Conservation (phyloP, 2,329 filamentous ascomycete genomes). For the Xylaria sp. region DNA sequence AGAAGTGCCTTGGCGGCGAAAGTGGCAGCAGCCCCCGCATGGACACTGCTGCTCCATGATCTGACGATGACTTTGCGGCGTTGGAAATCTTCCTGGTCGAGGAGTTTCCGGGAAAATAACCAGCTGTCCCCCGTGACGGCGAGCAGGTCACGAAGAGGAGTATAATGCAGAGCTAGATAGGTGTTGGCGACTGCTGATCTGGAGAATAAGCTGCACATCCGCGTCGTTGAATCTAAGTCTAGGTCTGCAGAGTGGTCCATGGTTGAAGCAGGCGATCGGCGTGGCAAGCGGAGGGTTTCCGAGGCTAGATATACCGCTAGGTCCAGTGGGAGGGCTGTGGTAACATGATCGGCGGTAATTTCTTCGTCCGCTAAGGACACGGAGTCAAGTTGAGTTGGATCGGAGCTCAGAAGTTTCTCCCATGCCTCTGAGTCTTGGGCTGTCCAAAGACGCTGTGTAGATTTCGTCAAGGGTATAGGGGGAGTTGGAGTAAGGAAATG, state of each 20-base stretch:
- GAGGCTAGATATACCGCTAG: conserved; percentile 45
- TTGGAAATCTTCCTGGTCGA: conserved; percentile 55
- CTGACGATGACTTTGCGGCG: conserved; percentile 60
- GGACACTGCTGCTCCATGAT: conserved; percentile 47
- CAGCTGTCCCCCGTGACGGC: conserved; percentile 68
- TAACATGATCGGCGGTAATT: conserved; percentile 52
- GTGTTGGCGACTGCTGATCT: conserved; percentile 59
- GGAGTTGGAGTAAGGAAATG: conserved; percentile 50
- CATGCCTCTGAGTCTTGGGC: conserved; percentile 58
- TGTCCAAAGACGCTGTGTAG: conserved; percentile 61
- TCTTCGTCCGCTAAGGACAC: conserved; percentile 48
- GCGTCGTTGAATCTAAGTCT: conserved; percentile 42
- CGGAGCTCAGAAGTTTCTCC: conserved; percentile 50
- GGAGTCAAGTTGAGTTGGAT: conserved; percentile 42
- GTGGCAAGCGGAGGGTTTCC: conserved; percentile 46
- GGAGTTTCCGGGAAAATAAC: conserved; percentile 66
- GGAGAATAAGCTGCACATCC: conserved; percentile 57
- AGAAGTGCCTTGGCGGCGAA: conserved; percentile 64
- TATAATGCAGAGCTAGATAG: conserved; percentile 67
- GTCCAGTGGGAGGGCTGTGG: conserved; percentile 45
- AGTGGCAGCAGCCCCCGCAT: conserved; percentile 56
- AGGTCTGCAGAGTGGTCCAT: conserved; percentile 38
- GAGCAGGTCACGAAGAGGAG: conserved; percentile 67
- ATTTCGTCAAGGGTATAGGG: conserved; percentile 60
- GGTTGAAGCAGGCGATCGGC: conserved; percentile 33